These are phyloP conservation scores for Blechomonas ayalai DNA, from an alignment of 208 protist species.

Conservation along the genomic window DNA sequence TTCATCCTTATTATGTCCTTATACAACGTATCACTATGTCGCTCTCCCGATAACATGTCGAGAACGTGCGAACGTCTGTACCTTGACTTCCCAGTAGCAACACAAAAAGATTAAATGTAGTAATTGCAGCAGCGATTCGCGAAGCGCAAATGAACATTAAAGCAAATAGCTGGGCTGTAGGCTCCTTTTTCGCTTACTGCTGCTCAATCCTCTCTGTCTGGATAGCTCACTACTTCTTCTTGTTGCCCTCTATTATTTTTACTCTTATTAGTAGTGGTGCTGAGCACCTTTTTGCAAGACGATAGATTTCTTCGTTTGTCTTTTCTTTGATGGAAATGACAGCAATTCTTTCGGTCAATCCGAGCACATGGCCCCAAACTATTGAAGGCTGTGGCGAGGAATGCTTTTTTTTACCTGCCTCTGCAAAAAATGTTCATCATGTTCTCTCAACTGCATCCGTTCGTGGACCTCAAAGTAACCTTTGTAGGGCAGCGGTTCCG, in stretches of 20 bases:
- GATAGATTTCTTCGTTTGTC: background rate
- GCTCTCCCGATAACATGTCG: too few relatives aligned
- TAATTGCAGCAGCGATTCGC: too few relatives aligned
- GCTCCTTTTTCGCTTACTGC: too few relatives aligned
- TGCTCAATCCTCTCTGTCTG: too few relatives aligned
- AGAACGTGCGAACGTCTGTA: too few relatives aligned
- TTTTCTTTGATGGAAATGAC: slow-evolving; percentile 1
- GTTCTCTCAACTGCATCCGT: slow-evolving; percentile 59
- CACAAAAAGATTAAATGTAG: too few relatives aligned
- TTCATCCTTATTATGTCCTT: too few relatives aligned
- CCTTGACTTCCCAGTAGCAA: too few relatives aligned
- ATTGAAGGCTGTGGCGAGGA: slow-evolving; percentile 42
- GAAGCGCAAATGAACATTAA: too few relatives aligned
- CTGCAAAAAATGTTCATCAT: slow-evolving; percentile 65
- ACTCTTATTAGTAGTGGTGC: background rate
- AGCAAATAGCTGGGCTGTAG: too few relatives aligned
- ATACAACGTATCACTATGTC: too few relatives aligned
- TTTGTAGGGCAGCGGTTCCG: slow-evolving; percentile 40
- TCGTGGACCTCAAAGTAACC: slow-evolving; percentile 55
- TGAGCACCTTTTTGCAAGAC: background rate
- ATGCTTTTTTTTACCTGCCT: slow-evolving; percentile 33
- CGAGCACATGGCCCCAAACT: slow-evolving; percentile 51
- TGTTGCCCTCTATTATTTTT: background rate
- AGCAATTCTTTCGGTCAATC: slow-evolving; percentile 33
- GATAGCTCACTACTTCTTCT: too few relatives aligned